These are phyloP conservation scores for Caloboletus firmus DNA, from an alignment of 1,284 basidiomycete genomes.

Conservation along the genomic window DNA sequence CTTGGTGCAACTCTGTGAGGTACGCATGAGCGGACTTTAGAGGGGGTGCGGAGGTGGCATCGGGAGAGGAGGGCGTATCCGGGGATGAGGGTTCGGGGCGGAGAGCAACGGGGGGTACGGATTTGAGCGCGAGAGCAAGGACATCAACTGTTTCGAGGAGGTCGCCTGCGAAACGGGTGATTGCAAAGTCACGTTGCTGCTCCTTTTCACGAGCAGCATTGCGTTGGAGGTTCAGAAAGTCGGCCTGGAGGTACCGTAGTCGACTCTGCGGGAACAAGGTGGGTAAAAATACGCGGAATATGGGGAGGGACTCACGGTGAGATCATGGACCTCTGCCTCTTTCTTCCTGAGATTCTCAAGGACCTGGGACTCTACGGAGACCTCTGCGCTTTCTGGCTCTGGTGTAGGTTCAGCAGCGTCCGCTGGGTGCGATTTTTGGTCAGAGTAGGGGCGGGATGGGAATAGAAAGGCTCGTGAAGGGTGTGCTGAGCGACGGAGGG, in stretches of 20 bases:
- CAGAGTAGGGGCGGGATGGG: constrained; percentile 51
- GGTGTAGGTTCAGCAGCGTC: constrained; percentile 31
- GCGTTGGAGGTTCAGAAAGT: constrained; percentile 93
- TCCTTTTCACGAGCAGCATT: constrained; percentile 89
- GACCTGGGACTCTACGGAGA: constrained; percentile 39
- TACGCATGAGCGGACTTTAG: constrained; percentile 56
- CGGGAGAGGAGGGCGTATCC: constrained; percentile 29
- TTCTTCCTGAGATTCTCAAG: constrained; percentile 64
- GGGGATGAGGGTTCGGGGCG: constrained; percentile 28
- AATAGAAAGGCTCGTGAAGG: constrained; percentile 25
- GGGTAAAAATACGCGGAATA: constrained; percentile 1
- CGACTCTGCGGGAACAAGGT: constrained; percentile 55
- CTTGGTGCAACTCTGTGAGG: constrained; percentile 75
- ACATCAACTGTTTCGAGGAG: constrained; percentile 93
- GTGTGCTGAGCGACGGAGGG: constrained; percentile 41
- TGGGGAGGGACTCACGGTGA: constrained; percentile 56
- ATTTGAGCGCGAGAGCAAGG: constrained; percentile 84
- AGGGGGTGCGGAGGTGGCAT: constrained; percentile 32
- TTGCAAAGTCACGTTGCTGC: constrained; percentile 91
- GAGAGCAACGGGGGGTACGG: constrained; percentile 66
- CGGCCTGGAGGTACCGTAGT: constrained; percentile 87
- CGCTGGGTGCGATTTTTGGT: constrained; percentile 38
- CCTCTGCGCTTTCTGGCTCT: constrained; percentile 33
- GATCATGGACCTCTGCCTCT: constrained; percentile 69
- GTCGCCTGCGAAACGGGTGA: constrained; percentile 87